Base-by-base conservation (phyloP, 441 rosid genomes). In the Erysimum cheiri region DNA sequence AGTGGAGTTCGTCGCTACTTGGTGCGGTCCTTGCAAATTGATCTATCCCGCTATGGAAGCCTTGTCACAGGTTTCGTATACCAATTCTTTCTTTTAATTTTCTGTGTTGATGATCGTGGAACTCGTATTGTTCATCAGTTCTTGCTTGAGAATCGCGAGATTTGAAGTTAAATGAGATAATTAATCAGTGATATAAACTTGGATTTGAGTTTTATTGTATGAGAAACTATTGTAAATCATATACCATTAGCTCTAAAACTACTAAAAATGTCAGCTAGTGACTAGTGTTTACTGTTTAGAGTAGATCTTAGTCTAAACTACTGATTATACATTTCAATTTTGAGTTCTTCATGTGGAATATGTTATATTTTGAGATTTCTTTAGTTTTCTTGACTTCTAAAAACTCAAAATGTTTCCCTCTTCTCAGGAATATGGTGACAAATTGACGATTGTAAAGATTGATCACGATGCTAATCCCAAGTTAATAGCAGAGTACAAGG, bases 21-120 rank as follows among this genome's bases (percentile, higher is more conserved):
- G 97, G 97, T 91, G 97, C 50, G 97, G 97, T 24, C 95, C 97
- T 5, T 91, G 97, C 81, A 89, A 91, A 49, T 78, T 91, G 68
- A 86, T 91, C 70, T 80, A 89, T 78, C 88, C 93, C 6, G 88
- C 93, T 54, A 79, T 88, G 77, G 88, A 91, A 76, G 80, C 81
- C 69, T 65, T 88, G 37, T 84, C 95, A 11, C 83, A 88, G 92
- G 97, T 76, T 43, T 35, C 41, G 11, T 72, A 5, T 32, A 33
- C 1, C 0, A 19, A 39, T 11, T 17, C 26, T 36, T 44, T 36
- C 33, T 17, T 60, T 9, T 2, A 1, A 0, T 43, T 50, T 15
- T 22, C 9, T 41, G 1, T 67, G 12, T 22, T 61, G 52, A 5
- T 28, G 32, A 13, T 60, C 40, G 48, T 4, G 8, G 1, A 43